Evolutionary conservation across 2,329 filamentous ascomycete genomes (phyloP).

Genomic region (Microcera coccophila): DNA sequence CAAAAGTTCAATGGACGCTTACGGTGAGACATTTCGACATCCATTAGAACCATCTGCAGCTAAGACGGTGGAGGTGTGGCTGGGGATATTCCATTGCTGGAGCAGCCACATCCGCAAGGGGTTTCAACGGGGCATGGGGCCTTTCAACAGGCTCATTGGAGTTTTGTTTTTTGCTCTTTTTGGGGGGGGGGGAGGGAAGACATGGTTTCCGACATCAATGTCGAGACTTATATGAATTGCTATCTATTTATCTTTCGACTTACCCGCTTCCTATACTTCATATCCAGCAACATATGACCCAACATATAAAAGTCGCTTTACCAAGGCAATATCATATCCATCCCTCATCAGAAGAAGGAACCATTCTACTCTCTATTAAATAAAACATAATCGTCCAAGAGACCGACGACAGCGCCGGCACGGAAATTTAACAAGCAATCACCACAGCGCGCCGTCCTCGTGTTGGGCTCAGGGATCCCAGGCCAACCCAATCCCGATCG

Average conservation of each 20-base stretch:
- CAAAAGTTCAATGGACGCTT: conserved; percentile 10
- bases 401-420: too few species aligned
- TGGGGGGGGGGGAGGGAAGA: conserved; percentile 26
- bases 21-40: conserved; percentile 5
- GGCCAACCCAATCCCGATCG: too few species aligned
- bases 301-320: not conserved
- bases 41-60: not conserved
- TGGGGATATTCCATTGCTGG: conserved; percentile 7
- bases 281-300: conserved; percentile 15
- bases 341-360: too few species aligned
- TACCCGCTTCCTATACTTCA: conserved; percentile 13
- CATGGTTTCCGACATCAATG: conserved; percentile 18
- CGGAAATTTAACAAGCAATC: too few species aligned
- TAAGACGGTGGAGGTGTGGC: conserved; percentile 1
- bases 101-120: conserved; percentile 13
- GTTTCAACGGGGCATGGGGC: conserved; percentile 16
- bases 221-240: conserved; percentile 7
- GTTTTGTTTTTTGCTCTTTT: too few species aligned
- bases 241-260: not conserved
- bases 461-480: too few species aligned
- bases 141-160: conserved; percentile 1
- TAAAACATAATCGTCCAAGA: too few species aligned
- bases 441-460: too few species aligned
- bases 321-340: not conserved
- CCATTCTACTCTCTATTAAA: too few species aligned